Evolutionary conservation across 1,139 yeast genomes (phyloP).

Genomic region (Barnettozyma hawaiiensis): DNA sequence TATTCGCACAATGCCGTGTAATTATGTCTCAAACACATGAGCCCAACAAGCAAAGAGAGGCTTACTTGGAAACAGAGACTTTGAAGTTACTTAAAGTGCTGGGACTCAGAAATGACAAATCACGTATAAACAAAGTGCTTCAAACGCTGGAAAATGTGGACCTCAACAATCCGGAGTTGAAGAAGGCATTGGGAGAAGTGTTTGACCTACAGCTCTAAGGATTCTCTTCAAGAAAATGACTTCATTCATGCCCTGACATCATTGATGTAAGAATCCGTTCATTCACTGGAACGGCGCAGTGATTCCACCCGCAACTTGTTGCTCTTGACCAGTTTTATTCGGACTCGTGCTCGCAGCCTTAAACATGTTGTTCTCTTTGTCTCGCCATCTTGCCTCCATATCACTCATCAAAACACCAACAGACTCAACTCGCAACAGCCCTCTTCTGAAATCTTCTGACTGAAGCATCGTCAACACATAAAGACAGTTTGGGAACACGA

Average conservation of each 20-base stretch:
- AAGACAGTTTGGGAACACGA: conserved; percentile 69
- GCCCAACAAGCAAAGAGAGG: conserved; percentile 20
- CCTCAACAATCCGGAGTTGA: conserved; percentile 16
- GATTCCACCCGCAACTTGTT: neutral
- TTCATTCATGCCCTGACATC: too few relatives aligned
- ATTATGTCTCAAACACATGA: conserved; percentile 8
- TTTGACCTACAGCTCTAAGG: conserved; percentile 12
- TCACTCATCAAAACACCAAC: conserved; percentile 62
- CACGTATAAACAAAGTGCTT: conserved; percentile 19
- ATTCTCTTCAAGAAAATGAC: too few relatives aligned
- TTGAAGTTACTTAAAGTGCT: conserved; percentile 21
- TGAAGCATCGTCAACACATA: conserved; percentile 55
- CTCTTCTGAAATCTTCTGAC: conserved; percentile 49
- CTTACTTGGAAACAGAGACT: conserved; percentile 26
- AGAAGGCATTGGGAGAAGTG: conserved; percentile 15
- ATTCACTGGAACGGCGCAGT: neutral
- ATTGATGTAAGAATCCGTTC: too few relatives aligned
- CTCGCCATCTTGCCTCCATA: conserved; percentile 71
- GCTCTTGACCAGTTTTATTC: neutral
- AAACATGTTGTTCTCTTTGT: conserved; percentile 10
- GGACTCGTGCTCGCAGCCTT: neutral
- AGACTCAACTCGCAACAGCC: conserved; percentile 51
- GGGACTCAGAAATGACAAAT: conserved; percentile 19
- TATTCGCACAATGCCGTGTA: conserved; percentile 33
- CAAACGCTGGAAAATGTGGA: conserved; percentile 20